Evolutionary conservation across 208 protist genomes (phyloP), one percentile per base, ranked within the genome.

Genomic region (Trypanosoma mega): DNA sequence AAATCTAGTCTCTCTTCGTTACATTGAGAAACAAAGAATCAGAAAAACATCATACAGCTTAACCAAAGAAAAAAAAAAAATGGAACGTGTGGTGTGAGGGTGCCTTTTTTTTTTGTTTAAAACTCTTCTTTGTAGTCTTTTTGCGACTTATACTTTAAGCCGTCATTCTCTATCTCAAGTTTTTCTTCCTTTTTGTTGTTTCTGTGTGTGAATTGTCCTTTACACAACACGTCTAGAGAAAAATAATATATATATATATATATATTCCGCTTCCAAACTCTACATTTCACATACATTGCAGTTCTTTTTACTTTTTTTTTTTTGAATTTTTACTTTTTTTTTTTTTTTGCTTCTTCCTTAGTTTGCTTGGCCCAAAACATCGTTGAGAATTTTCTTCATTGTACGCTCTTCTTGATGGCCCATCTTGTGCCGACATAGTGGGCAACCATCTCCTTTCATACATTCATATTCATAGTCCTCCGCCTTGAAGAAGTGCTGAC

Each of bases 401-500:
- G 80, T 72, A 47, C 74, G 76, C 27, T 68, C 51, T 31, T 85
- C 73, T 49, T 89, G 71, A 36, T 62, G 59, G 5, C 82, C 79
- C 24, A 83, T 84, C 36, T 84, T 83, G 59, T 87, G 79, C 2
- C 85, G 76, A 72, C 95, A 98, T 18, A 98, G 55, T 3, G 95
- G 93, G 63, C 95, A 98, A 6, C 82, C 79, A 39, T 66, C 76
- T 3, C 87, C 89, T 63, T 94, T 87, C 75, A 96, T 92, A 58
- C 75, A 85, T 69, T 93, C 84, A 27, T 75, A 78, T 80, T 97
- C 93, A 63, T 96, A 97, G 36, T 97, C 91, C 1, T 80, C 77
- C 11, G 77, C 83, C 61, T 83, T 72, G 72, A 98, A 98, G 63
- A 98, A 97, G 76, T 97, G 96, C 68, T 96, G 90, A 74, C 96